Evolutionary conservation across 495 filamentous ascomycete species (phyloP).

Genomic region (Hapsidospora chrysogenum): DNA sequence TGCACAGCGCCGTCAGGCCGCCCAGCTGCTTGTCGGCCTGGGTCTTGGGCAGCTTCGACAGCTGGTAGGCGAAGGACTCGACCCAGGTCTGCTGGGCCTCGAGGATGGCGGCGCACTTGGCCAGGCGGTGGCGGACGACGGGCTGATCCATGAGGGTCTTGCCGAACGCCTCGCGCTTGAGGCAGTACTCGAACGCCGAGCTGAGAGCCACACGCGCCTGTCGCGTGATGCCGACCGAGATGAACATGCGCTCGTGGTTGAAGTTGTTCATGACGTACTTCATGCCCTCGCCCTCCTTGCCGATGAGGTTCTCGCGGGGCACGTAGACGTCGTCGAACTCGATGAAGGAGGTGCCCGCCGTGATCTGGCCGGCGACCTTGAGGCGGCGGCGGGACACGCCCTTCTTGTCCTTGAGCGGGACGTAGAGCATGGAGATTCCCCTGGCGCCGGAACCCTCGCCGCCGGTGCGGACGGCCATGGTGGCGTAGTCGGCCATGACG

Average conservation of each 20-base stretch:
- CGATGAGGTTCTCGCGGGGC: constrained; percentile 60
- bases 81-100: constrained; percentile 79
- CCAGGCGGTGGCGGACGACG: constrained; percentile 64
- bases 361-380: constrained; percentile 1
- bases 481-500: constrained; percentile 69
- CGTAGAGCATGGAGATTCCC: constrained; percentile 75
- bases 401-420: constrained; percentile 19
- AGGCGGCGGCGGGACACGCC: background rate
- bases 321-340: constrained; percentile 81
- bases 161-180: constrained; percentile 70
- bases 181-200: constrained; percentile 61
- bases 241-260: constrained; percentile 66
- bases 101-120: constrained; percentile 69
- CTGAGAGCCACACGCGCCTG: constrained; percentile 33
- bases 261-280: constrained; percentile 79
- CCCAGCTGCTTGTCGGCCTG: constrained; percentile 58
- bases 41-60: constrained; percentile 69
- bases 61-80: constrained; percentile 67
- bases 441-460: constrained; percentile 54
- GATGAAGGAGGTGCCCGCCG: constrained; percentile 66
- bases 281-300: constrained; percentile 76
- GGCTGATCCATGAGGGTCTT: constrained; percentile 73
- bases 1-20: constrained; percentile 70
- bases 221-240: constrained; percentile 32
- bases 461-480: constrained; percentile 65